Evolutionary conservation across 2,329 filamentous ascomycete species (phyloP), one percentile per base, ranked within the genome.

Genomic region (Ophiostoma himal-ulmi): DNA sequence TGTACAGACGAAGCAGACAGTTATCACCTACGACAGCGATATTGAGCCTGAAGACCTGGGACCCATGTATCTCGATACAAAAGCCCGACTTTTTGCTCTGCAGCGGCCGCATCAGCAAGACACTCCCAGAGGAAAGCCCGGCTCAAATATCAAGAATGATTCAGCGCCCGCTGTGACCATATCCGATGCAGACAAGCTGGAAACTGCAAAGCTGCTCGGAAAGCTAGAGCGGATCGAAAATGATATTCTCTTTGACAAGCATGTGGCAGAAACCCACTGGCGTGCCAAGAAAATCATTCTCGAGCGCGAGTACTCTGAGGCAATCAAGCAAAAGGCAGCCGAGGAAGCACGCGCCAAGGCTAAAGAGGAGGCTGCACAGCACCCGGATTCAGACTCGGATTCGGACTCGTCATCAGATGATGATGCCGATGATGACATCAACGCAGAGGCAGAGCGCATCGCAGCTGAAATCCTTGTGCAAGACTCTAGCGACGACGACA

Each of bases 181-280:
- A 26, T 52, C 75, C 69, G 70, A 72, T 69, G 73, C 39, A 75
- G 78, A 81, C 37, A 78, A 79, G 20, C 78, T 85, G 30, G 85
- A 87, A 72, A 82, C 88, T 62, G 84, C 85, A 11, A 92, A 89
- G 75, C 79, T 96, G 2, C 84, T 90, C 57, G 88, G 89, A 20
- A 96, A 94, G 77, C 81, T 97, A 54, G 85, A 88, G 52, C 86
- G 86, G 72, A 92, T 97, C 60, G 90, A 95, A 76, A 90, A 87
- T 36, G 91, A 94, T 76, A 83, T 93, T 20, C 80, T 94, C 3
- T 93, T 94, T 75, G 91, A 94, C 76, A 85, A 84, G 71, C 82
- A 84, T 65, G 78, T 85, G 44, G 91, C 90, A 5, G 87, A 91
- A 70, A 81, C 86, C 71, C 81, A 85, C 75, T 94, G 91, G 91